Base-by-base conservation (phyloP, 2,329 filamentous ascomycete genomes). In the Diaporthe destruens region DNA sequence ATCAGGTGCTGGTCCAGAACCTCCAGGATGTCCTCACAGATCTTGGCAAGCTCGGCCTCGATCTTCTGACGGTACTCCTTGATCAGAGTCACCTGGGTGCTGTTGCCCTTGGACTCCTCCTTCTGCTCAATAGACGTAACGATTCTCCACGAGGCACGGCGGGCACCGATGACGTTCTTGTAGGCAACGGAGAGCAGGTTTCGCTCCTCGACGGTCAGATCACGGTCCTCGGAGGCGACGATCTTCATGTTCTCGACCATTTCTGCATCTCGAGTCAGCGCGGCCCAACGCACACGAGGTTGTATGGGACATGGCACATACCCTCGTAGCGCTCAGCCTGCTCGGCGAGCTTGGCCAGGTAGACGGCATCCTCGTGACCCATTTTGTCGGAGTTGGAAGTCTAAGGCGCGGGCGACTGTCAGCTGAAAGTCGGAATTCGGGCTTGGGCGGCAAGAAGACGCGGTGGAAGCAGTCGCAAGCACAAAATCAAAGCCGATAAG, bases 181-280 rank as follows among this genome's bases (percentile, higher is more conserved):
- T 98, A 98, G 85, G 95, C 95, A 83, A 98, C 95, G 74, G 95
- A 98, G 75, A 98, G 91, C 77, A 98, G 94, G 88, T 98, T 98
- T 84, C 95, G 94, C 91, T 98, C 95, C 87, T 98, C 96, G 78
- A 98, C 95, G 77, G 92, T 93, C 80, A 95, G 89, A 81, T 95
- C 93, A 80, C 89, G 91, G 82, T 94, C 91, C 83, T 96, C 94
- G 78, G 93, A 95, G 81, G 96, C 96, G 81, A 98, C 96, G 79
- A 94, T 92, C 92, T 98, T 98, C 96, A 98, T 98, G 91, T 98
- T 98, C 90, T 98, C 95, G 79, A 98, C 96, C 96, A 98, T 98
- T 88, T 98, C 96, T 98, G 85, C 73, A 59, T 25, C 44, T 16
- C 56, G 42, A 61, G 59, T 75, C 51, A 72, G 67, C 53, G 59